A percentile compares a stretch with the other conserved stretches of the same genome.
These are phyloP conservation scores for Crepidotus variabilis DNA, from an alignment of 768 basidiomycete species.

Conservation along the genomic window DNA sequence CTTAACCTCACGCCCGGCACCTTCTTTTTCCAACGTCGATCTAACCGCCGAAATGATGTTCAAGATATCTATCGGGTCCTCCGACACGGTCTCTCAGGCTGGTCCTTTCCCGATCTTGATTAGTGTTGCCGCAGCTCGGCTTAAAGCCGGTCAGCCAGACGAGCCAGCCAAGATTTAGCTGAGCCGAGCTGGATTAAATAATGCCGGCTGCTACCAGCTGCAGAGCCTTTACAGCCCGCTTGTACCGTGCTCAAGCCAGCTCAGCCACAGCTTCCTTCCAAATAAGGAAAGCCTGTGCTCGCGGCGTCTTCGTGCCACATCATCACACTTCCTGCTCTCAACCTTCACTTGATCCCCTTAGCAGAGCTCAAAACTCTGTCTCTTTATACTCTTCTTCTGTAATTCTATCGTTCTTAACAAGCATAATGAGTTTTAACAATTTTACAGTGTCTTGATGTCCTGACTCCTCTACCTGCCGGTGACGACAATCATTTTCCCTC, in stretches of 20 bases:
- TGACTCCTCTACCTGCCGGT: no score
- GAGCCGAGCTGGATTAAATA: not conserved
- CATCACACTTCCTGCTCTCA: no score
- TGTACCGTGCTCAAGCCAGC: not conserved
- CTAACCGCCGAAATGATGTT: not conserved
- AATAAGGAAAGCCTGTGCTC: not conserved
- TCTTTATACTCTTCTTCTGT: no score
- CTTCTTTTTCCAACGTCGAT: constrained; percentile 3
- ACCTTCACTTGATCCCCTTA: no score
- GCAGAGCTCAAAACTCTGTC: no score
- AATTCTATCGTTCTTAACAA: no score
- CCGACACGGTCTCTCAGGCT: not conserved
- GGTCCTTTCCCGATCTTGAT: constrained; percentile 1
- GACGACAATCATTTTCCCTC: no score
- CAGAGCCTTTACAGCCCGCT: not conserved
- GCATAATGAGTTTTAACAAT: no score
- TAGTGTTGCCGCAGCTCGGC: not conserved
- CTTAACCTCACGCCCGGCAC: not conserved
- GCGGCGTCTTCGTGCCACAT: no score
- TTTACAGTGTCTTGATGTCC: no score
- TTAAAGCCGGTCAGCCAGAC: not conserved
- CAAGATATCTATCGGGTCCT: constrained; percentile 1
- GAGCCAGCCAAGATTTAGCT: not conserved
- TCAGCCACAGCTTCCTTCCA: not conserved
- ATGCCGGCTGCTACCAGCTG: no score